Conservation (phyloP, 495 filamentous ascomycete species). For the Lentithecium fluviatile region DNA sequence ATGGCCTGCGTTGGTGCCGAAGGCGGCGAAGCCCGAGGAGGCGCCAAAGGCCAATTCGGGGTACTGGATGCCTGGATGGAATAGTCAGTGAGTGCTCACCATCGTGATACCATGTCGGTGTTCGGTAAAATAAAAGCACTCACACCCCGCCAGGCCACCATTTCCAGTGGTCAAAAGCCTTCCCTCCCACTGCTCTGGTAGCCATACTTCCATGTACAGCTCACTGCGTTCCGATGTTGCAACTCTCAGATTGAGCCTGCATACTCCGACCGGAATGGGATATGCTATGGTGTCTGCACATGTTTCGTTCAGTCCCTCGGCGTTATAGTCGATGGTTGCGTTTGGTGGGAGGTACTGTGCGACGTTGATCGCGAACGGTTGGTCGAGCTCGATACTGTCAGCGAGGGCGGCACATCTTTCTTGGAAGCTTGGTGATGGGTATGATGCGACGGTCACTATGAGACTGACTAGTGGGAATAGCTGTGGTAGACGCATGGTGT, state of each 20-base stretch:
- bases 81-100: not conserved
- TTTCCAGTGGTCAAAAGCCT: conserved; percentile 11
- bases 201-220: conserved; percentile 10
- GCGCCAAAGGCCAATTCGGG: conserved; percentile 5
- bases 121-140: not conserved
- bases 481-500: too few species aligned
- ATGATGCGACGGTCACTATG: too few species aligned
- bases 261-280: not conserved
- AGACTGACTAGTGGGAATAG: too few species aligned
- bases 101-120: not conserved
- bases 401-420: too few species aligned
- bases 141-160: conserved; percentile 14
- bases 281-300: not conserved
- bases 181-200: conserved; percentile 17
- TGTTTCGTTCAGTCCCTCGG: conserved; percentile 12
- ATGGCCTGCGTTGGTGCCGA: conserved; percentile 10
- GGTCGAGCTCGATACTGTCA: too few species aligned
- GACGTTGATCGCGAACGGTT: conserved; percentile 2
- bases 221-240: not conserved
- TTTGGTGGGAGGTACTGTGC: conserved; percentile 7
- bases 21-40: conserved; percentile 4
- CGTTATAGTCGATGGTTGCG: not conserved
- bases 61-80: conserved; percentile 14
- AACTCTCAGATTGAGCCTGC: conserved; percentile 3
- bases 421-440: too few species aligned